Conservation (phyloP, 2,329 filamentous ascomycete species). For the Neoscytalidium dimidiatum region DNA sequence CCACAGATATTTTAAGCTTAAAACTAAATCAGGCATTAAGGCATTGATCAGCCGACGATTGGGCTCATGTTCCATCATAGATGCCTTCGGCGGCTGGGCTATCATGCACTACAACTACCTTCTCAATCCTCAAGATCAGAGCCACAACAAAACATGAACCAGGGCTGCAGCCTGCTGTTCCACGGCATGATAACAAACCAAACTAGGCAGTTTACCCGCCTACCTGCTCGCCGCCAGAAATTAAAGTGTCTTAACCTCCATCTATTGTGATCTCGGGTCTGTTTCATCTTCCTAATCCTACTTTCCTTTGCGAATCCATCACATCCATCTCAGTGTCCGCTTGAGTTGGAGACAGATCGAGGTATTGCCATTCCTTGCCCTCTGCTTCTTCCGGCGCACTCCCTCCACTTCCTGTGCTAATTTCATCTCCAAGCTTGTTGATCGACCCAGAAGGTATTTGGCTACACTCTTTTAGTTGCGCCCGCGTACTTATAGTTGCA, state of each 20-base stretch:
- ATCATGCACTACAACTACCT: not conserved
- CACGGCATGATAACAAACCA: too few species aligned
- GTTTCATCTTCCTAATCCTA: not conserved
- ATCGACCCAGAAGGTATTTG: not conserved
- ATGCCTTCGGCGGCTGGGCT: too few species aligned
- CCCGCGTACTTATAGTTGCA: not conserved
- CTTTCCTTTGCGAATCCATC: not conserved
- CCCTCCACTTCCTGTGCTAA: not conserved
- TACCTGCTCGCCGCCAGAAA: too few species aligned
- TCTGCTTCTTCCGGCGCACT: not conserved
- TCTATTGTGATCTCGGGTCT: too few species aligned
- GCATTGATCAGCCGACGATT: too few species aligned
- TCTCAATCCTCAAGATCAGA: not conserved
- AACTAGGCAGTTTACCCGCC: too few species aligned
- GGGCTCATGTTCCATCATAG: too few species aligned
- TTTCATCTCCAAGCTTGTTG: not conserved
- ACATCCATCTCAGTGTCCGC: not conserved
- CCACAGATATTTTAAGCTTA: too few species aligned
- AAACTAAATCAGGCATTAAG: too few species aligned
- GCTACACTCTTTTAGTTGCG: not conserved
- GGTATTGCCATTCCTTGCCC: not conserved
- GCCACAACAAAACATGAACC: not conserved
- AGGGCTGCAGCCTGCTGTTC: not conserved
- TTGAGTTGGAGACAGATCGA: not conserved
- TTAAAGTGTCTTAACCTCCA: too few species aligned